Conservation (phyloP, 163 green algal species). For the Chlamydomonas reinhardtii region DNA sequence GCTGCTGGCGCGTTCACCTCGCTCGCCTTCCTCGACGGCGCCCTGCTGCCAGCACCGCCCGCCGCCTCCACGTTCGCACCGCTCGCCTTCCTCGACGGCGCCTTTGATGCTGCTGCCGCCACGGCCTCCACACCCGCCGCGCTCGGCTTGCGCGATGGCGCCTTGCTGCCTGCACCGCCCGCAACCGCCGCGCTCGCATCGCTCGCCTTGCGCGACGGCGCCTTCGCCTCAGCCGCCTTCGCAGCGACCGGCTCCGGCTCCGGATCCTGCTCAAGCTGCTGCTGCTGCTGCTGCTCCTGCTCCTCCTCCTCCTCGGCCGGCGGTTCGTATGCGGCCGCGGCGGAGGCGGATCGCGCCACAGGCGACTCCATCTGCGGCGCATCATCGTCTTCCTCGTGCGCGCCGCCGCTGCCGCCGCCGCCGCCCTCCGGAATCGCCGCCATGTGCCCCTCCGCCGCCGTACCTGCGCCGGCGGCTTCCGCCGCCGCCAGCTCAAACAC, state of each 20-base stretch:
- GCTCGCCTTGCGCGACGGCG: too few relatives aligned
- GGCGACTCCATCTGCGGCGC: conserved; percentile 40
- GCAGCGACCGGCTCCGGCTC: too few relatives aligned
- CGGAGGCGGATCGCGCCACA: not conserved
- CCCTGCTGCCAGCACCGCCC: not conserved
- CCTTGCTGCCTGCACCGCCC: not conserved
- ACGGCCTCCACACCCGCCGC: not conserved
- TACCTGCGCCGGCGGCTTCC: not conserved
- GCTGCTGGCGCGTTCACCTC: not conserved
- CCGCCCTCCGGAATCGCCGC: not conserved
- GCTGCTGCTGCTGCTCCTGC: not conserved
- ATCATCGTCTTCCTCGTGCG: conserved; percentile 11
- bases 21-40: not conserved
- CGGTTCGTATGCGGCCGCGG: too few relatives aligned
- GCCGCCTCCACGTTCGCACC: not conserved
- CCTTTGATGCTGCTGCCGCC: not conserved
- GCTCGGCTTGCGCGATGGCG: not conserved
- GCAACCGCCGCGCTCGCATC: not conserved
- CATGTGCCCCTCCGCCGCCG: not conserved
- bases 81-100: not conserved
- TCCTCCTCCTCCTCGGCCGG: not conserved
- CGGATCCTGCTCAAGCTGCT: not conserved
- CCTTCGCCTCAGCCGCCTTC: too few relatives aligned
- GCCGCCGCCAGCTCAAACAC: not conserved
- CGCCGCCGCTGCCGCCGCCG: not conserved